A percentile compares a stretch with the other conserved stretches of the same genome.
Evolutionary conservation across 2,329 filamentous ascomycete species (phyloP).

Genomic region (Neofusicoccum sp.): DNA sequence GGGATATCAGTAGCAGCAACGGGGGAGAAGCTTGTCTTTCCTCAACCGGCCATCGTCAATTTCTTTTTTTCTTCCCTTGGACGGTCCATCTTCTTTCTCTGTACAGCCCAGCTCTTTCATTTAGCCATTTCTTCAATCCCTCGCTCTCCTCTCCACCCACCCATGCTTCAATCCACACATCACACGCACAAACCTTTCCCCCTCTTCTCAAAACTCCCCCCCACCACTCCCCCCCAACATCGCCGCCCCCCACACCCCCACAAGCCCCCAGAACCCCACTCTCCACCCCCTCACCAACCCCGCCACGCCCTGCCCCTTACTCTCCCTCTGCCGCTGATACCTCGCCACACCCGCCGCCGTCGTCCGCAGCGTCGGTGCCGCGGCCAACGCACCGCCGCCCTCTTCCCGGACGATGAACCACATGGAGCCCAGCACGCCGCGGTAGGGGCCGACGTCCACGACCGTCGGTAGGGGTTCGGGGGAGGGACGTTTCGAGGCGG

Average conservation of each 20-base stretch:
- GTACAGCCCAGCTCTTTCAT: no score
- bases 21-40: no score
- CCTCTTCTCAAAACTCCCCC: constrained; percentile 36
- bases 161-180: no score
- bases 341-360: constrained; percentile 32
- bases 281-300: constrained; percentile 74
- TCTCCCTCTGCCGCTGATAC: constrained; percentile 36
- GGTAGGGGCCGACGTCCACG: constrained; percentile 75
- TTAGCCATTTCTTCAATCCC: no score
- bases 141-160: no score
- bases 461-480: constrained; percentile 60
- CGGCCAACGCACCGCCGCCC: constrained; percentile 46
- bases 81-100: no score
- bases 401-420: constrained; percentile 83
- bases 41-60: no score
- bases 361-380: constrained; percentile 26
- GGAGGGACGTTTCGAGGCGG: background rate
- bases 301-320: constrained; percentile 65
- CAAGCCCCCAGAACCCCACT: constrained; percentile 73
- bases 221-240: constrained; percentile 48
- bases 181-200: no score
- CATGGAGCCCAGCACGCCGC: constrained; percentile 88
- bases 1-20: no score
- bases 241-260: constrained; percentile 70
- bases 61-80: no score